Evolutionary conservation across 2,329 filamentous ascomycete species (phyloP).

Genomic region (Kalmusia sp.): DNA sequence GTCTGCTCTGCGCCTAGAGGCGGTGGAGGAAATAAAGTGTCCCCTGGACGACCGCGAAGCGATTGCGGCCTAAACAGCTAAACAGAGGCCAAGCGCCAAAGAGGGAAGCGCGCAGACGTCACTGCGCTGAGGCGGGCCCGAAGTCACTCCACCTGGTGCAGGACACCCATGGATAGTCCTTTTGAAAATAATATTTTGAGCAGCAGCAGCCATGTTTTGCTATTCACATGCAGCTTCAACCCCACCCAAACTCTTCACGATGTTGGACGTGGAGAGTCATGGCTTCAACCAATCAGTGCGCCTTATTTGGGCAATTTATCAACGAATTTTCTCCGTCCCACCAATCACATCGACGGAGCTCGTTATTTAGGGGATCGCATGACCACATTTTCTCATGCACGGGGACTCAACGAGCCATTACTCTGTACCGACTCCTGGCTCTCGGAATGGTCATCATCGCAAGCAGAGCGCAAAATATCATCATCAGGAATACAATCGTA

Average conservation of each 20-base stretch:
- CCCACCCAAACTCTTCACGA: not conserved
- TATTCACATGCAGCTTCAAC: not conserved
- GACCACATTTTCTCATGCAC: no score
- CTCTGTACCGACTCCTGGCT: no score
- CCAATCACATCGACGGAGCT: not conserved
- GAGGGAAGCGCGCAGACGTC: conserved; percentile 1
- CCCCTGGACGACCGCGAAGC: conserved; percentile 12
- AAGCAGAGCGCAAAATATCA: no score
- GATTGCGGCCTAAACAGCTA: conserved; percentile 8
- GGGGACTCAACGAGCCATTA: no score
- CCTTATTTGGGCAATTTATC: not conserved
- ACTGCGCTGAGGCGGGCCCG: not conserved
- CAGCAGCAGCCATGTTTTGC: not conserved
- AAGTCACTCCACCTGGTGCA: no score
- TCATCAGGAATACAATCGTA: no score
- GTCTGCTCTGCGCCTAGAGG: conserved; percentile 3
- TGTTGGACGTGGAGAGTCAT: not conserved
- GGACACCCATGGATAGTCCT: not conserved
- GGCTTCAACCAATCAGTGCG: not conserved
- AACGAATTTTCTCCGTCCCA: not conserved
- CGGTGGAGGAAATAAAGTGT: conserved; percentile 3
- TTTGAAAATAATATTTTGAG: no score
- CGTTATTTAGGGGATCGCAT: no score
- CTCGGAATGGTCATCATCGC: no score
- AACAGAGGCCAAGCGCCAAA: conserved; percentile 7